Percentiles rank a stretch among this genome's conserved stretches.
Conservation (phyloP, 352 stramenopile species). For the Elongisporangium senticosum region DNA sequence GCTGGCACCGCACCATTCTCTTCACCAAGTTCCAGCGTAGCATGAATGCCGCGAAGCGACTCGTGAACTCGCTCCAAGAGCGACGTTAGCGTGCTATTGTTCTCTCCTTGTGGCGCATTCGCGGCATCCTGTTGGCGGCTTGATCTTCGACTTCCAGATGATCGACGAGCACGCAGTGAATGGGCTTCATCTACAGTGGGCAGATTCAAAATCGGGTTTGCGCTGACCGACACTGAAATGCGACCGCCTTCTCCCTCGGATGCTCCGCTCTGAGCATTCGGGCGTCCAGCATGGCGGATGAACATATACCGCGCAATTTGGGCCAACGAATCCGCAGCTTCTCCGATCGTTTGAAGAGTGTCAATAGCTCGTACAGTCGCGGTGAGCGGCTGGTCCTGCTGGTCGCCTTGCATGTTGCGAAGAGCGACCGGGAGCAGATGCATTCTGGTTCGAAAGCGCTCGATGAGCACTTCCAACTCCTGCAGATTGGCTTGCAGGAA, state of each 20-base stretch:
- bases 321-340: conserved; percentile 40
- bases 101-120: background rate
- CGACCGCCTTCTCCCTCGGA: background rate
- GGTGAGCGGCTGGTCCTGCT: conserved; percentile 9
- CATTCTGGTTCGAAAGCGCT: conserved; percentile 40
- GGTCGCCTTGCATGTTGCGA: conserved; percentile 1
- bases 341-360: conserved; percentile 45
- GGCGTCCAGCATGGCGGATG: conserved; percentile 23
- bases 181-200: background rate
- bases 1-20: background rate
- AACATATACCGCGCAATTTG: conserved; percentile 45
- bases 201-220: background rate
- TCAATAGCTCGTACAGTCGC: conserved; percentile 43
- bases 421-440: conserved; percentile 42
- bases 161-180: background rate
- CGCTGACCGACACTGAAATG: background rate
- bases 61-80: conserved; percentile 19
- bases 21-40: conserved; percentile 1
- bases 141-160: background rate
- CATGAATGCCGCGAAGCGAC: conserved; percentile 12
- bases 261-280: conserved; percentile 1
- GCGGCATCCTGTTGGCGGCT: background rate
- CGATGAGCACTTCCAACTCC: conserved; percentile 35
- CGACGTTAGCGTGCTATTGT: conserved; percentile 9
- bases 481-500: conserved; percentile 50